phyloP scores from a whole-genome alignment of 1,284 basidiomycete genomes.

The Tilletia indica region DNA sequence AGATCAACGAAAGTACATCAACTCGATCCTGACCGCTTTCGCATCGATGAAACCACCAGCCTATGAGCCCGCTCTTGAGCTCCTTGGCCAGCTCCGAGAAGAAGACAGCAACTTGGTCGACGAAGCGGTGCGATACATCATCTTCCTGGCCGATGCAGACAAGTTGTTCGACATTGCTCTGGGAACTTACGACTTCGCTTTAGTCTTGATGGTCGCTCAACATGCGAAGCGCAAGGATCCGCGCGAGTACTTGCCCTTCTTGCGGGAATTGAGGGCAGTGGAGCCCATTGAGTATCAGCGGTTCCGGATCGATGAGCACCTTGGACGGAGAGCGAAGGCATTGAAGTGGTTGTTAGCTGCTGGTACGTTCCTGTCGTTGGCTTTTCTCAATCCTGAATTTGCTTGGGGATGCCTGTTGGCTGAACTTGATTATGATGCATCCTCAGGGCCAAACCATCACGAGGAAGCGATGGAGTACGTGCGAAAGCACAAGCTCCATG shows the following conservation, averaged over 20 bases:
- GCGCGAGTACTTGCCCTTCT: slow-evolving; percentile 93
- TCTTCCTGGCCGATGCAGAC: slow-evolving; percentile 93
- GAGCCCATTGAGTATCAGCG: slow-evolving; percentile 74
- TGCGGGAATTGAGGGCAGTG: slow-evolving; percentile 79
- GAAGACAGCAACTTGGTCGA: slow-evolving; percentile 71
- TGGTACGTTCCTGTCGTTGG: slow-evolving; percentile 59
- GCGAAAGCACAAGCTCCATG: slow-evolving; percentile 71
- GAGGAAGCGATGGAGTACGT: slow-evolving; percentile 78
- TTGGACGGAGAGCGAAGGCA: slow-evolving; percentile 74
- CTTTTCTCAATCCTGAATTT: too few species aligned
- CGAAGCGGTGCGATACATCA: slow-evolving; percentile 96
- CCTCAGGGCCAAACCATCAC: slow-evolving; percentile 62
- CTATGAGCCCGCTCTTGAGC: slow-evolving; percentile 76
- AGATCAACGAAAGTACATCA: slow-evolving; percentile 77
- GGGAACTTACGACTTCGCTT: slow-evolving; percentile 96
- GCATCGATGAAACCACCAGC: slow-evolving; percentile 89
- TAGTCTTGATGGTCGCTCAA: slow-evolving; percentile 94
- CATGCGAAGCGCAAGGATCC: slow-evolving; percentile 97
- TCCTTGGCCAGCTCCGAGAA: slow-evolving; percentile 79
- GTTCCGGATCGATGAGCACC: slow-evolving; percentile 89
- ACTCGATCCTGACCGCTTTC: slow-evolving; percentile 86
- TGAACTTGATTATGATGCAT: too few species aligned
- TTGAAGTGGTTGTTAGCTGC: slow-evolving; percentile 72
- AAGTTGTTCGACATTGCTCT: slow-evolving; percentile 88
- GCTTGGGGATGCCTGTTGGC: not conserved